Evolutionary conservation across 1,139 yeast species (phyloP).

Genomic region (Blastobotrys capitulatus): DNA sequence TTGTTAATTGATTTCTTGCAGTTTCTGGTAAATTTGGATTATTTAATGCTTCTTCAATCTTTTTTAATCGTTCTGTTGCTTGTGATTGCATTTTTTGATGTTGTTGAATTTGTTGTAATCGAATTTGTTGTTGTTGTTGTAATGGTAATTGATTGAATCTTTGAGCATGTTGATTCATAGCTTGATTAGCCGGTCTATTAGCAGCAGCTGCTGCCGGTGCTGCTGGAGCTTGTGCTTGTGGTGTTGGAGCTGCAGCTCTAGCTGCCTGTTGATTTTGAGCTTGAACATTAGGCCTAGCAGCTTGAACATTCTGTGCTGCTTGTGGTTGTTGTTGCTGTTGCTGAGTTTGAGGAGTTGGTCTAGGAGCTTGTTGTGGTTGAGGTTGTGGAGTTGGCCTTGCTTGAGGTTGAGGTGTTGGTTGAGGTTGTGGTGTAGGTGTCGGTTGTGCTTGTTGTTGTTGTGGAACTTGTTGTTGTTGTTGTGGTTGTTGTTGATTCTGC

Average conservation of each 20-base stretch:
- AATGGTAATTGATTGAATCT: no score
- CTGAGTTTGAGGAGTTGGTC: slow-evolving; percentile 11
- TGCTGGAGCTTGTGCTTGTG: not conserved
- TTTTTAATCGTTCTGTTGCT: not conserved
- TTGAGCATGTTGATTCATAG: not conserved
- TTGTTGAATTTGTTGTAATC: slow-evolving; percentile 1
- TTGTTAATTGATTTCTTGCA: not conserved
- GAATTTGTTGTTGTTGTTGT: not conserved
- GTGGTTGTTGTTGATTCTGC: slow-evolving; percentile 8
- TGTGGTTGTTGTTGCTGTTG: slow-evolving; percentile 7
- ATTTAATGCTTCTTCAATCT: not conserved
- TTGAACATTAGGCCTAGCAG: slow-evolving; percentile 9
- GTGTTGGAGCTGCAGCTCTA: slow-evolving; percentile 4
- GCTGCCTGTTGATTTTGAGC: not conserved
- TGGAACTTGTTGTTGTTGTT: slow-evolving; percentile 10
- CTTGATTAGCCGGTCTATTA: slow-evolving; percentile 13
- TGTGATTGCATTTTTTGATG: slow-evolving; percentile 3
- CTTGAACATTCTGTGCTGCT: slow-evolving; percentile 12
- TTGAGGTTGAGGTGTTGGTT: slow-evolving; percentile 3
- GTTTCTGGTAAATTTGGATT: not conserved
- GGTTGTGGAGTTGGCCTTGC: slow-evolving; percentile 2
- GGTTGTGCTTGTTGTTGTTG: slow-evolving; percentile 8
- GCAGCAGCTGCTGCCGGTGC: slow-evolving; percentile 19
- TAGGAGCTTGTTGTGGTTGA: slow-evolving; percentile 1
- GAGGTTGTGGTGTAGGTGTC: slow-evolving; percentile 12